Conservation (phyloP, 2,329 filamentous ascomycete species). For the Akanthomyces lecanii region DNA sequence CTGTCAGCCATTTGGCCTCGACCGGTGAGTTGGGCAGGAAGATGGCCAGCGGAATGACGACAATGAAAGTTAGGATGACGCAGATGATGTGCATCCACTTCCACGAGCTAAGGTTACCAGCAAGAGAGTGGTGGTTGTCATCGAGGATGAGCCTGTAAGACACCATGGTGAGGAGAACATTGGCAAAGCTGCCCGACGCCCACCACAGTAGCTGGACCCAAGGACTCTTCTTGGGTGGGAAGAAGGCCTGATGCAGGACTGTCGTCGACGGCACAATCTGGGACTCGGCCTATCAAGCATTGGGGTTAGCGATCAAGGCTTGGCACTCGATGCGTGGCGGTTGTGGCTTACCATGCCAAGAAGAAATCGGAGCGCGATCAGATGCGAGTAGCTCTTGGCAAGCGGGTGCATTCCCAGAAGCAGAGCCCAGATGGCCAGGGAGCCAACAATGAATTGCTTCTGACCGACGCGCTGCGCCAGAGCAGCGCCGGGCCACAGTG, state of each 20-base stretch:
- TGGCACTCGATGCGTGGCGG: not conserved
- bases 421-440: conserved; percentile 23
- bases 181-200: conserved; percentile 27
- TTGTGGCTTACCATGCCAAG: conserved; percentile 22
- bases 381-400: conserved; percentile 22
- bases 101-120: conserved; percentile 22
- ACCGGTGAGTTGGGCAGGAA: conserved; percentile 23
- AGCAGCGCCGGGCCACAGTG: conserved; percentile 23
- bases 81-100: conserved; percentile 55
- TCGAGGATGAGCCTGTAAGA: conserved; percentile 26
- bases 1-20: conserved; percentile 22
- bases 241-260: conserved; percentile 27
- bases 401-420: conserved; percentile 24
- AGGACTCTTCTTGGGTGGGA: conserved; percentile 27
- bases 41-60: conserved; percentile 29
- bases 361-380: conserved; percentile 23
- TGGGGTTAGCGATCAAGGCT: not conserved
- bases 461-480: conserved; percentile 24
- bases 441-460: conserved; percentile 24
- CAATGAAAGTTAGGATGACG: conserved; percentile 50
- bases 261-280: conserved; percentile 28
- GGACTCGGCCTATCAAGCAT: conserved; percentile 23
- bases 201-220: conserved; percentile 29
- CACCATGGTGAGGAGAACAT: conserved; percentile 28
- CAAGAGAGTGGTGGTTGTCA: conserved; percentile 19